A percentile compares a stretch with the other conserved stretches of the same genome.
Conservation (phyloP, 805 yeast species). For the Candida endomychidarum region DNA sequence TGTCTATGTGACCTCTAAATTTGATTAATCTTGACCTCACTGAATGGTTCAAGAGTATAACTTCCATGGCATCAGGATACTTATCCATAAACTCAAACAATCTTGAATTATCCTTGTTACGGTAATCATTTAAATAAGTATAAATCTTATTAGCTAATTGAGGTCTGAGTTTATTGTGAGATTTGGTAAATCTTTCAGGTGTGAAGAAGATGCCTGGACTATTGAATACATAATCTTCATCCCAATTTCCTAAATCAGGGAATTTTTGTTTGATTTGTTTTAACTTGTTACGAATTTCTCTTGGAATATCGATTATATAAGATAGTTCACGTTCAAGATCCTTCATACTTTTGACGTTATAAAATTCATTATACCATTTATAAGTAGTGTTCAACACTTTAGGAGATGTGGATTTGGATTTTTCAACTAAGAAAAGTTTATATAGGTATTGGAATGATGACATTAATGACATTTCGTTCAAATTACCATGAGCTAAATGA, state of each 20-base stretch:
- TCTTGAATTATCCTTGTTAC: slow-evolving; percentile 17
- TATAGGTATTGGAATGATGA: slow-evolving; percentile 27
- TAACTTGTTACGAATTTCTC: neutral
- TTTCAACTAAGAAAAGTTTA: slow-evolving; percentile 24
- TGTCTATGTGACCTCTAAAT: slow-evolving; percentile 26
- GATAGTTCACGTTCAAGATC: slow-evolving; percentile 11
- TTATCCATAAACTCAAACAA: slow-evolving; percentile 33
- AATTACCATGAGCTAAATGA: slow-evolving; percentile 31
- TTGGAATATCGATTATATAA: slow-evolving; percentile 1
- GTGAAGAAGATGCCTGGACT: slow-evolving; percentile 27
- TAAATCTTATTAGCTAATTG: slow-evolving; percentile 18
- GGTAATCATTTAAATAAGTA: slow-evolving; percentile 18
- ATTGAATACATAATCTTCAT: slow-evolving; percentile 17
- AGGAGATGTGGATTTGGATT: slow-evolving; percentile 16
- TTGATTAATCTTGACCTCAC: slow-evolving; percentile 7
- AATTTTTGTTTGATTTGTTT: slow-evolving; percentile 6
- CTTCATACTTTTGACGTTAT: slow-evolving; percentile 20
- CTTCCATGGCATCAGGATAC: slow-evolving; percentile 35
- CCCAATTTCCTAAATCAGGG: slow-evolving; percentile 11
- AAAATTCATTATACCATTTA: slow-evolving; percentile 25
- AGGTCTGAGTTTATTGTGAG: slow-evolving; percentile 24
- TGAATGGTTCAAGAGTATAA: slow-evolving; percentile 16
- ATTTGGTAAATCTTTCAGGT: slow-evolving; percentile 28
- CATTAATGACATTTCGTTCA: slow-evolving; percentile 25
- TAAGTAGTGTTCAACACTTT: slow-evolving; percentile 18